Evolutionary conservation across 768 basidiomycete genomes (phyloP), one percentile per base, ranked within the genome.

Genomic region (Calocera cornea): DNA sequence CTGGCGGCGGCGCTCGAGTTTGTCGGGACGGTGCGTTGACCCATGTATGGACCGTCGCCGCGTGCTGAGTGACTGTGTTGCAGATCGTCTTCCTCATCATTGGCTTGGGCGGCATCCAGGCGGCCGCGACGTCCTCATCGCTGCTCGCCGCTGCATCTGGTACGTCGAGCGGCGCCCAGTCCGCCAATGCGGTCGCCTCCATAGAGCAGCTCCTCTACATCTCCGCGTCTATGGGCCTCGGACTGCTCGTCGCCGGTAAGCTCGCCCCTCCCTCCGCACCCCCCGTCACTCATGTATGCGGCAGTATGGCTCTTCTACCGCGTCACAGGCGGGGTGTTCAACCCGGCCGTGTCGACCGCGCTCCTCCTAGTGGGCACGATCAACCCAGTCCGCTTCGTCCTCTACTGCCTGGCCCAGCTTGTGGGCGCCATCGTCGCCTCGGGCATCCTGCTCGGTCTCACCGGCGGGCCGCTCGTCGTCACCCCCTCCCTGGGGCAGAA

Each of bases 21-120:
- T 63, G 65, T 66, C 29, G 70, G 70, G 31, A 70, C 70, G 17
- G 68, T 69, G 50, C 29, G 68, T 67, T 33, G 5, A 33, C 31
- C 14, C 27, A 2, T 60, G 2, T 64, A 2, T 29, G 16, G 8
- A 2, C 22, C 16, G 14, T 40, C 16, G 12, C 19, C 27, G 27
- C 10, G 29, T 24, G 34, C 22, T 49, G 27, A 38, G 7, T 22
- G 12, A 12, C 29, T 3, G 17, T 60, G 17, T 69, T 17, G 17
- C 49, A 69, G 68, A 38, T 72, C 47, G 40, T 84, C 67, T 88
- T 89, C 75, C 79, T 88, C 31, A 79, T 86, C n/a, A 79, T 87
- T 44, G 87, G 83, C 11, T 78, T 86, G 1, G 86, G 87, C 1
- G 85, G 85, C 1, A 82, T 85, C 24, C 87, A 89, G 72, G 84